These are phyloP conservation scores for Syzygium malaccense DNA, from an alignment of 441 rosid species.

Conservation along the genomic window DNA sequence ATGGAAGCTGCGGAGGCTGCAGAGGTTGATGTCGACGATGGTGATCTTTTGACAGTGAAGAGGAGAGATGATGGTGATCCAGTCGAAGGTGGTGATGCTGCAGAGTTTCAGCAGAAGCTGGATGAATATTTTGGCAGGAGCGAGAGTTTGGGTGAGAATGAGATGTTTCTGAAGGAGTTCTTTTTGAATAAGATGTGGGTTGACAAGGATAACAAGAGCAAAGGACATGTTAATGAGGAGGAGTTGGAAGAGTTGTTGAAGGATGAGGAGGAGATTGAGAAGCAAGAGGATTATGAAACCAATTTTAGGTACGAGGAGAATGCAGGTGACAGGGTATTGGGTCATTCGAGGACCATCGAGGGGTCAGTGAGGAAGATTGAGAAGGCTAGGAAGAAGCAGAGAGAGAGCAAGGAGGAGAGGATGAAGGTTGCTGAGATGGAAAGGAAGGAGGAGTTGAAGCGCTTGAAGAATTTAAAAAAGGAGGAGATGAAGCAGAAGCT, in stretches of 20 bases:
- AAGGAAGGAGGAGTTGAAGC: slow-evolving; percentile 78
- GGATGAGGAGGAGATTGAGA: slow-evolving; percentile 57
- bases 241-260: slow-evolving; percentile 8
- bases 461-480: slow-evolving; percentile 84
- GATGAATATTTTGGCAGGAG: slow-evolving; percentile 60
- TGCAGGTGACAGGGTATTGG: slow-evolving; percentile 60
- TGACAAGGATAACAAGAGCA: slow-evolving; percentile 33
- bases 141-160: slow-evolving; percentile 36
- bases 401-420: slow-evolving; percentile 69
- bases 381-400: slow-evolving; percentile 54
- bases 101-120: slow-evolving; percentile 37
- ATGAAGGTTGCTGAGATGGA: slow-evolving; percentile 53
- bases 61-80: slow-evolving; percentile 24
- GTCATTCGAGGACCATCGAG: slow-evolving; percentile 63
- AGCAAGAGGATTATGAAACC: slow-evolving; percentile 57
- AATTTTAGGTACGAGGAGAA: slow-evolving; percentile 64
- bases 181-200: slow-evolving; percentile 72
- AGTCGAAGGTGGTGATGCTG: slow-evolving; percentile 22
- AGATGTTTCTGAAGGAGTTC: slow-evolving; percentile 58
- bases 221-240: slow-evolving; percentile 15
- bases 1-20: slow-evolving; percentile 36
- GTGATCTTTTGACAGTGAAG: slow-evolving; percentile 32
- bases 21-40: slow-evolving; percentile 22
- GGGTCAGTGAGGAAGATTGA: slow-evolving; percentile 87
- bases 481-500: slow-evolving; percentile 75